Evolutionary conservation across 2,329 filamentous ascomycete species (phyloP).

Genomic region (Penicillium sp.): DNA sequence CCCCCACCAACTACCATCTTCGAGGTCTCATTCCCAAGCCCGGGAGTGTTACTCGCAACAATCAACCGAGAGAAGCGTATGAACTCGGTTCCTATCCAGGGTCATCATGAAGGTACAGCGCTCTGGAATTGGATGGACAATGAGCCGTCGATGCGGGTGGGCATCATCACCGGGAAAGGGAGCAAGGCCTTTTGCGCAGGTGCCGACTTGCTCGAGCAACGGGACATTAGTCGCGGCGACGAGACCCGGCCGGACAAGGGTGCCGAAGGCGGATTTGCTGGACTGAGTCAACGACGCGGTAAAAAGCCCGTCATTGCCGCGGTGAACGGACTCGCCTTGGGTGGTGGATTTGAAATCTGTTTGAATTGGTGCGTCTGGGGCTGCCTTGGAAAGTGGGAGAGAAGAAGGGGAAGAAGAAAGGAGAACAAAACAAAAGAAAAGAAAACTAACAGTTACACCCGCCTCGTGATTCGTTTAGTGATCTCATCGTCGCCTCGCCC

Average conservation of each 20-base stretch:
- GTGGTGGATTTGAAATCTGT: constrained; percentile 76
- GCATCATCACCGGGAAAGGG: constrained; percentile 39
- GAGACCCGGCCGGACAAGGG: constrained; percentile 8
- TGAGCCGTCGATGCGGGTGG: constrained; percentile 37
- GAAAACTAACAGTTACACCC: too few species aligned
- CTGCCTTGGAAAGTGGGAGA: too few species aligned
- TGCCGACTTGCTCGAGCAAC: constrained; percentile 42
- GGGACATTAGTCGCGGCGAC: constrained; percentile 5
- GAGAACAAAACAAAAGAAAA: too few species aligned
- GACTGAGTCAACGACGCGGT: constrained; percentile 50
- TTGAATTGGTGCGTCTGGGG: constrained; percentile 66
- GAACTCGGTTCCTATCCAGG: constrained; percentile 37
- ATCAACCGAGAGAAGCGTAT: constrained; percentile 36
- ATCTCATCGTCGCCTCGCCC: constrained; percentile 58
- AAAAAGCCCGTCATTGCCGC: constrained; percentile 72
- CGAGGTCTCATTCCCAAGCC: constrained; percentile 32
- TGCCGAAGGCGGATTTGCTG: constrained; percentile 46
- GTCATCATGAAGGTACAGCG: constrained; percentile 35
- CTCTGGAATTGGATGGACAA: constrained; percentile 40
- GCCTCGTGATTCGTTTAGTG: constrained; percentile 48
- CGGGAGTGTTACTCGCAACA: constrained; percentile 41
- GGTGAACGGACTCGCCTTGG: constrained; percentile 70
- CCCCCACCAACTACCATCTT: background rate
- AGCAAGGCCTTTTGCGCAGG: constrained; percentile 43
- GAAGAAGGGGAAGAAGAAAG: too few species aligned